These are phyloP conservation scores for Populus nigra DNA, from an alignment of 345 rosid species.

Conservation along the genomic window DNA sequence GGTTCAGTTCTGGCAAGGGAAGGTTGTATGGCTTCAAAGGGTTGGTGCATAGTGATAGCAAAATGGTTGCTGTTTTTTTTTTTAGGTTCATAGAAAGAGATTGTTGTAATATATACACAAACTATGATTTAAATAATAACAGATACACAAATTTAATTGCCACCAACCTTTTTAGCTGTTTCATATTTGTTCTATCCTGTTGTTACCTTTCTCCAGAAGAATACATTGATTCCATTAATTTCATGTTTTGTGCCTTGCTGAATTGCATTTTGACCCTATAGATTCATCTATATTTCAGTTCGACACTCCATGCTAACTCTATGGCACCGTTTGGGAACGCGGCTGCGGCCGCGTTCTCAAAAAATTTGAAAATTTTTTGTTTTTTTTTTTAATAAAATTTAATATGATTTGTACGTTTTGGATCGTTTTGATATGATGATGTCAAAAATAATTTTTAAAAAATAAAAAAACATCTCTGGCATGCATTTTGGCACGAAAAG, in stretches of 20 bases:
- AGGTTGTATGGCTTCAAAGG: constrained; percentile 11
- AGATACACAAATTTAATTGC: not conserved
- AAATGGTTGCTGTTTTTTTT: not conserved
- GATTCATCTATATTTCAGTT: too few species aligned
- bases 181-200: not conserved
- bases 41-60: constrained; percentile 5
- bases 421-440: too few species aligned
- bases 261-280: too few species aligned
- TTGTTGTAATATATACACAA: not conserved
- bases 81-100: not conserved
- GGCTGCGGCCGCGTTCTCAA: too few species aligned
- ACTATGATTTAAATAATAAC: not conserved
- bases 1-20: constrained; percentile 14
- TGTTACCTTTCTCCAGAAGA: not conserved
- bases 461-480: too few species aligned
- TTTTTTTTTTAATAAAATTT: too few species aligned
- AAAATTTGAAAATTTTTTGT: too few species aligned
- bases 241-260: not conserved
- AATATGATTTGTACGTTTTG: too few species aligned
- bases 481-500: too few species aligned
- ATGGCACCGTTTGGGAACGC: too few species aligned
- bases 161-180: not conserved
- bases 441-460: too few species aligned
- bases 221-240: not conserved
- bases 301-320: not conserved